Conservation (phyloP, 2,329 filamentous ascomycete genomes). For the Hypoxylon sp. region DNA sequence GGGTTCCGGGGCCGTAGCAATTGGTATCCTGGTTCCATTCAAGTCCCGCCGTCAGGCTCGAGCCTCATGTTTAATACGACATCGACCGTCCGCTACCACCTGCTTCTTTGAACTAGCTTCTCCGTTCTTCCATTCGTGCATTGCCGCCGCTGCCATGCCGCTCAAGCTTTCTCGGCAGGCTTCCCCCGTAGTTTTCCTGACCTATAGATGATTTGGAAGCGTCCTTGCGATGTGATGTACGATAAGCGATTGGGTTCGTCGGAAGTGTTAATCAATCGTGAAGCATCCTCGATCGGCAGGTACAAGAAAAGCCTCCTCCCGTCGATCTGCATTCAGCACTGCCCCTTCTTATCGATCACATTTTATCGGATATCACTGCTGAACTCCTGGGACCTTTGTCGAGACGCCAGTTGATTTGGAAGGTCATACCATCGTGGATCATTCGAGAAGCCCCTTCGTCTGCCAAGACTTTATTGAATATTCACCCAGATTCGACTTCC, state of each 20-base stretch:
- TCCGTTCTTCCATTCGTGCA: slow-evolving; percentile 23
- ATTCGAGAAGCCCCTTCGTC: slow-evolving; percentile 1
- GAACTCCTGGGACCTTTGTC: not conserved
- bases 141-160: slow-evolving; percentile 14
- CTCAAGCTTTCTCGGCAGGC: slow-evolving; percentile 29
- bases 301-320: slow-evolving; percentile 20
- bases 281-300: slow-evolving; percentile 33
- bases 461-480: slow-evolving; percentile 2
- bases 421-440: slow-evolving; percentile 16
- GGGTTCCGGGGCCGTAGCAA: slow-evolving; percentile 22
- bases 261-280: slow-evolving; percentile 4
- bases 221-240: slow-evolving; percentile 8
- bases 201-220: slow-evolving; percentile 10
- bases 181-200: slow-evolving; percentile 6
- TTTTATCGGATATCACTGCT: slow-evolving; percentile 1
- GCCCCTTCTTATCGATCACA: slow-evolving; percentile 1
- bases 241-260: slow-evolving; percentile 14
- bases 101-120: slow-evolving; percentile 38
- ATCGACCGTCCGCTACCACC: slow-evolving; percentile 36
- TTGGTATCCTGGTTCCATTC: slow-evolving; percentile 29
- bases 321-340: slow-evolving; percentile 31
- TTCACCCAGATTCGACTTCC: slow-evolving; percentile 17
- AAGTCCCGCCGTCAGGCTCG: slow-evolving; percentile 26
- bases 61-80: slow-evolving; percentile 44
- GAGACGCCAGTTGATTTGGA: slow-evolving; percentile 12